Conservation (phyloP, 1,139 yeast species). For the Pichia sp. region DNA sequence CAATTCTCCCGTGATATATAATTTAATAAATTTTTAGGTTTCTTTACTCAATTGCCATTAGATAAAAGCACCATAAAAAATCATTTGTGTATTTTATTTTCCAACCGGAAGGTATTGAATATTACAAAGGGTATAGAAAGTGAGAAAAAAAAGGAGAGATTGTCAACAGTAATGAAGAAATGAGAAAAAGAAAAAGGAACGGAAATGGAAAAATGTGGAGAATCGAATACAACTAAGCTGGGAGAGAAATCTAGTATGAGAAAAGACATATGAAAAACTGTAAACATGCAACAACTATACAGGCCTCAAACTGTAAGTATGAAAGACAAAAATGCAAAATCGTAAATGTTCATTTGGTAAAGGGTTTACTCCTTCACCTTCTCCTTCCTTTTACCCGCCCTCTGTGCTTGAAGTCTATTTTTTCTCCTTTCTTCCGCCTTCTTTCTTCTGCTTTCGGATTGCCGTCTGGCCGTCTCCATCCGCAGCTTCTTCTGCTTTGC, state of each 20-base stretch:
- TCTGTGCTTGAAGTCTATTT: slow-evolving; percentile 10
- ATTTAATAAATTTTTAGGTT: no score
- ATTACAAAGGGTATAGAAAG: background rate
- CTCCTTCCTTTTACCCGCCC: background rate
- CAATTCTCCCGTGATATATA: no score
- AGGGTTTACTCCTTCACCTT: background rate
- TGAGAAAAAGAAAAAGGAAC: background rate
- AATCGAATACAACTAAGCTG: no score
- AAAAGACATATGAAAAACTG: no score
- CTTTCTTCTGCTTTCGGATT: slow-evolving; percentile 26
- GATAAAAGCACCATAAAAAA: no score
- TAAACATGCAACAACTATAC: no score
- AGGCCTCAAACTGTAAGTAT: no score
- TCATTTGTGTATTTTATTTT: background rate
- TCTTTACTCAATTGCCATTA: no score
- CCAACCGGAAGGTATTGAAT: background rate
- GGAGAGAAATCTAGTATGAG: no score
- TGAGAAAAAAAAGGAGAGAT: background rate
- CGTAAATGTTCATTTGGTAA: background rate
- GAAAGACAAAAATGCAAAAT: no score
- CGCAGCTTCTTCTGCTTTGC: slow-evolving; percentile 20
- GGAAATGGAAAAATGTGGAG: background rate
- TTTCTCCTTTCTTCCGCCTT: slow-evolving; percentile 28
- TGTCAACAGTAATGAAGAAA: background rate
- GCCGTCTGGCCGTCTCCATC: slow-evolving; percentile 24